Evolutionary conservation across 768 basidiomycete species (phyloP).

Genomic region (Xerocomellus dryophilus): DNA sequence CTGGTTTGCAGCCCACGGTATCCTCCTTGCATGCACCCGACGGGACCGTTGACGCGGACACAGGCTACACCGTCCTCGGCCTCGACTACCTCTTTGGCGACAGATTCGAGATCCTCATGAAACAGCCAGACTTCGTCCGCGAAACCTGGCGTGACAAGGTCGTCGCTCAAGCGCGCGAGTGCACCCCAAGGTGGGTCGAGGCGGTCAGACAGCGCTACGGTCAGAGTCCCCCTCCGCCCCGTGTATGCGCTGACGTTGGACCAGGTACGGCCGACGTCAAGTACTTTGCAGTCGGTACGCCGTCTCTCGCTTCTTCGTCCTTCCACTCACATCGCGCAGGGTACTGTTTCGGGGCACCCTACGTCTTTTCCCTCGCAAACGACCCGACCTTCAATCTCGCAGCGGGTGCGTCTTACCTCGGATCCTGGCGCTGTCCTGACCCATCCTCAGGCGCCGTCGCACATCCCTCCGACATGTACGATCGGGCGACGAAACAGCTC

Average conservation of each 20-base stretch:
- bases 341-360: conserved; percentile 59
- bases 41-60: background rate
- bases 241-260: conserved; percentile 5
- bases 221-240: conserved; percentile 13
- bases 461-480: conserved; percentile 42
- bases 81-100: conserved; percentile 67
- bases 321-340: conserved; percentile 31
- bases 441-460: conserved; percentile 46
- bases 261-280: conserved; percentile 30
- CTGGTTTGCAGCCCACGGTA: conserved; percentile 60
- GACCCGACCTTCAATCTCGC: conserved; percentile 39
- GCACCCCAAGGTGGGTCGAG: conserved; percentile 50
- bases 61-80: conserved; percentile 58
- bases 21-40: too few species aligned
- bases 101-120: conserved; percentile 40
- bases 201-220: conserved; percentile 50
- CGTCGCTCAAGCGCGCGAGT: conserved; percentile 36
- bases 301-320: background rate
- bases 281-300: conserved; percentile 45
- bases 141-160: conserved; percentile 41
- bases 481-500: conserved; percentile 26
- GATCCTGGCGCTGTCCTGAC: background rate
- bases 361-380: conserved; percentile 44
- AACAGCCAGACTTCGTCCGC: conserved; percentile 38
- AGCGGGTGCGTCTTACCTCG: conserved; percentile 35